Conservation (phyloP, 1,284 basidiomycete species). For the Irpex lacteus region DNA sequence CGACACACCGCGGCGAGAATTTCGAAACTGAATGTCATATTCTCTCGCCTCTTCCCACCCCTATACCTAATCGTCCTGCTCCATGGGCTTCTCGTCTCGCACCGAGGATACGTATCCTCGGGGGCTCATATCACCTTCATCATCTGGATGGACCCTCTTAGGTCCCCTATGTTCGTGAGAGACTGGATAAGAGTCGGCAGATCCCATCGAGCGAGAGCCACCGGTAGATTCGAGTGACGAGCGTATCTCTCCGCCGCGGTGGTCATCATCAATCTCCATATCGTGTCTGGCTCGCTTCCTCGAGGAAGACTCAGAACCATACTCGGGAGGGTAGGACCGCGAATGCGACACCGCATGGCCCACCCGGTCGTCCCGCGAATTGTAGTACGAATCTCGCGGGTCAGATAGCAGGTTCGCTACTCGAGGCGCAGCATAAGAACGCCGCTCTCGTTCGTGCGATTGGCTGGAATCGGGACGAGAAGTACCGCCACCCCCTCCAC, state of each 20-base stretch:
- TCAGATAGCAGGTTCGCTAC: conserved; percentile 21
- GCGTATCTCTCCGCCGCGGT: conserved; percentile 15
- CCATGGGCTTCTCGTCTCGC: conserved; percentile 27
- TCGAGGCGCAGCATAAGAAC: conserved; percentile 18
- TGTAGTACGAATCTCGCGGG: conserved; percentile 15
- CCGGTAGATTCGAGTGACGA: not conserved
- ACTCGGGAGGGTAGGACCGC: conserved; percentile 10
- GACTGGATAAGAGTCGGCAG: conserved; percentile 10
- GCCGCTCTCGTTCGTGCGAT: conserved; percentile 25
- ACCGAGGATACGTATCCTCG: conserved; percentile 15
- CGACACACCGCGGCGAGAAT: not conserved
- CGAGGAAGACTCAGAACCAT: conserved; percentile 26
- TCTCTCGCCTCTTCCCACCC: not conserved
- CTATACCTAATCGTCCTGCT: conserved; percentile 23
- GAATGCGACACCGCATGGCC: conserved; percentile 3
- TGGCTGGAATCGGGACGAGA: conserved; percentile 25
- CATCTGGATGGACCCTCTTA: conserved; percentile 53
- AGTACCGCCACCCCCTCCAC: conserved; percentile 14
- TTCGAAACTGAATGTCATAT: not conserved
- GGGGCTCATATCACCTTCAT: conserved; percentile 18
- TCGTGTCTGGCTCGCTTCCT: conserved; percentile 58
- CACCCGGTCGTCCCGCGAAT: conserved; percentile 7
- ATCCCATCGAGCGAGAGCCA: conserved; percentile 7
- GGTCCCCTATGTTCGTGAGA: conserved; percentile 42
- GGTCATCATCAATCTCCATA: conserved; percentile 53